phyloP scores from a whole-genome alignment of 108 stramenopile species.

The Epithemia pelagica region DNA sequence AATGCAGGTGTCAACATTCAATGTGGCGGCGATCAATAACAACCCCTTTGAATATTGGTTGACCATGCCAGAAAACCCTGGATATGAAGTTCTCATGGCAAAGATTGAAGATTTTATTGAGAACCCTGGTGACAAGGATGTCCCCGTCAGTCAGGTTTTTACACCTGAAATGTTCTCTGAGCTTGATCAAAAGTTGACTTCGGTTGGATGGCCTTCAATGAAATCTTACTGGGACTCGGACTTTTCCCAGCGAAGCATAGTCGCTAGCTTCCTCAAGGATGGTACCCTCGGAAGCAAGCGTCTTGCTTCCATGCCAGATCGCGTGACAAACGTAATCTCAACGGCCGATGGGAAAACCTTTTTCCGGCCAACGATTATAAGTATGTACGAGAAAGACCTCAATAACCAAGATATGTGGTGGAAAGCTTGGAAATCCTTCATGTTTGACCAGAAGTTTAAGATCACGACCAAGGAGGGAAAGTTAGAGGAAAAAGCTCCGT shows the following conservation, averaged over 20 bases:
- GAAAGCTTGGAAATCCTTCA: constrained; percentile 85
- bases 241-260: constrained; percentile 77
- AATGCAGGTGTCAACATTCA: constrained; percentile 67
- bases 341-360: constrained; percentile 48
- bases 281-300: constrained; percentile 78
- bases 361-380: constrained; percentile 90
- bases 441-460: constrained; percentile 70
- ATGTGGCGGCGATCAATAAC: constrained; percentile 93
- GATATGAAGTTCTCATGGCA: constrained; percentile 79
- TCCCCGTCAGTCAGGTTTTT: constrained; percentile 74
- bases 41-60: constrained; percentile 92
- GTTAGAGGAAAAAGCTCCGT: constrained; percentile 44
- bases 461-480: constrained; percentile 51
- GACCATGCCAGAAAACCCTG: constrained; percentile 74
- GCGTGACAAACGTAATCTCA: constrained; percentile 91
- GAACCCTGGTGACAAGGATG: constrained; percentile 75
- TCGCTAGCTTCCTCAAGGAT: constrained; percentile 85
- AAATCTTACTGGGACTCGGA: constrained; percentile 73
- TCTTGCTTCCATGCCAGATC: constrained; percentile 90
- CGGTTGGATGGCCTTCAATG: constrained; percentile 64
- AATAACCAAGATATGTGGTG: constrained; percentile 71
- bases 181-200: constrained; percentile 52
- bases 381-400: constrained; percentile 86
- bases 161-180: constrained; percentile 79
- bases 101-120: constrained; percentile 78